Evolutionary conservation across 2,329 filamentous ascomycete genomes (phyloP), one percentile per base, ranked within the genome.

Genomic region (Nigrograna mackinnonii): DNA sequence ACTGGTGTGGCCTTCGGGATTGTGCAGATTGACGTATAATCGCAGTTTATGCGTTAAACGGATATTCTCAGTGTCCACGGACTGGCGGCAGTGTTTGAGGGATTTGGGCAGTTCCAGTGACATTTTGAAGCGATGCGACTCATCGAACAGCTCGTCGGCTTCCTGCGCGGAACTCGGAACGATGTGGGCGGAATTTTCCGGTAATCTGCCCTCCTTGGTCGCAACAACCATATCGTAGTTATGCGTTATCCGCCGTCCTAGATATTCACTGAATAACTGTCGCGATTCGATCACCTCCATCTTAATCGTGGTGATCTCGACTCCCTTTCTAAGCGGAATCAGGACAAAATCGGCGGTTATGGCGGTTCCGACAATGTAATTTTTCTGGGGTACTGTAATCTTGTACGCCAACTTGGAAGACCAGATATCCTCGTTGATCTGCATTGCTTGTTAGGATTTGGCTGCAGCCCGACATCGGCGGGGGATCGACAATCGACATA

Each of bases 361-460:
- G 17, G 80, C 79, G n/a, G 89, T 95, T 37, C 94, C 94, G 58
- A 96, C 95, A 14, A 96, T 87, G 40, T 96, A 86, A 2, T 94
- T 94, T 73, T 96, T 96, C 60, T 90, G 91, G 0, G 94, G 92
- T 9, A 95, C 89, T 44, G 89, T 84, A 50, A 99, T 91, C 21
- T 90, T 92, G 72, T 99, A 99, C 66, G 95, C 89, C 57, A 97
- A 82, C 76, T 99, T 99, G 74, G 96, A 94, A 5, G 91, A 88
- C 94, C 94, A 99, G 50, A 95, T 87, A 62, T 96, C 96, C 69
- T 96, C 91, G 51, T 97, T 91, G 50, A 89, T 79, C 75, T 81
- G 24, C 11, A 6, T 50, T n/a, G 21, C 17, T 12, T 26, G 33
- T 41, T 31, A 46, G 37, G 35, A 32, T 17, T 18, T 32, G 32